Evolutionary conservation across 495 filamentous ascomycete genomes (phyloP).

Genomic region (Durotheca rogersii): DNA sequence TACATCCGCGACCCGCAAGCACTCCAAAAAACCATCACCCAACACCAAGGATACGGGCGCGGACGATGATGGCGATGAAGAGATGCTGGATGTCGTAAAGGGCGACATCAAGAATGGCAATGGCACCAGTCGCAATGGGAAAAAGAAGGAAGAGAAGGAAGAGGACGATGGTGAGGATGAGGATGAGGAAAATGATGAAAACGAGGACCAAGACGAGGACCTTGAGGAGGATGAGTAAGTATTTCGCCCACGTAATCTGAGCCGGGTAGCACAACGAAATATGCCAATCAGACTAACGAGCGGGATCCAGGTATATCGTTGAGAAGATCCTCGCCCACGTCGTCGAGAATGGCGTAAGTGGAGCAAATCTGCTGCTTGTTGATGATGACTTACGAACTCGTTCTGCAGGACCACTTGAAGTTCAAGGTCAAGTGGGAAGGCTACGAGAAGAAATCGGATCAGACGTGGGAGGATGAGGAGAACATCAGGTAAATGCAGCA

Average conservation of each 20-base stretch:
- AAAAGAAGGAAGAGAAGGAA: slow-evolving; percentile 39
- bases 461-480: slow-evolving; percentile 63
- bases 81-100: slow-evolving; percentile 14
- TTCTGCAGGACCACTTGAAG: slow-evolving; percentile 40
- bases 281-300: slow-evolving; percentile 3
- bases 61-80: slow-evolving; percentile 12
- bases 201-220: slow-evolving; percentile 40
- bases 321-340: slow-evolving; percentile 58
- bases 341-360: slow-evolving; percentile 50
- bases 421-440: slow-evolving; percentile 65
- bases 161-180: slow-evolving; percentile 45
- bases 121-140: slow-evolving; percentile 40
- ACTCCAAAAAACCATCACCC: too few species aligned
- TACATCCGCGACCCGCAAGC: too few species aligned
- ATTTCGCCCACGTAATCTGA: slow-evolving; percentile 1
- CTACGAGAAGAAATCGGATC: slow-evolving; percentile 57
- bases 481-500: slow-evolving; percentile 50
- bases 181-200: slow-evolving; percentile 39
- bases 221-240: slow-evolving; percentile 48
- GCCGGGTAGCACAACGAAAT: background rate
- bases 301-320: slow-evolving; percentile 54
- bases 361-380: background rate
- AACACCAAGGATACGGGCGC: too few species aligned
- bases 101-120: slow-evolving; percentile 31
- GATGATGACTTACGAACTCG: slow-evolving; percentile 8